Conservation (phyloP, 148 eudicot species). For the Camellia sinensis region DNA sequence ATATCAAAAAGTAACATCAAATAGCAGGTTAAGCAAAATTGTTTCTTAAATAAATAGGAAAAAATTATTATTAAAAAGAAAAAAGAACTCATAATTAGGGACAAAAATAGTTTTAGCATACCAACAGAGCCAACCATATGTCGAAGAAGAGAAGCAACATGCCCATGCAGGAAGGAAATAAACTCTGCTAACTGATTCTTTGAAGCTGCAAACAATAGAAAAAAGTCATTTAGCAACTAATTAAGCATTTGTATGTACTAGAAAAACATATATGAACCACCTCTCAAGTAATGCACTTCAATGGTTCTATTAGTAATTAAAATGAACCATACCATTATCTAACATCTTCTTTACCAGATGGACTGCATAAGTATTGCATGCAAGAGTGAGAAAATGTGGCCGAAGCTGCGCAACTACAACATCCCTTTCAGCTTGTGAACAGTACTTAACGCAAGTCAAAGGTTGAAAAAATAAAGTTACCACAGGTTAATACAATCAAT, state of each 20-base stretch:
- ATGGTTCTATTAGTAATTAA: background rate
- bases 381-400: slow-evolving; percentile 79
- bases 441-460: slow-evolving; percentile 86
- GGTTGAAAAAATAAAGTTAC: slow-evolving; percentile 17
- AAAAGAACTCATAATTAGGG: background rate
- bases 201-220: slow-evolving; percentile 57
- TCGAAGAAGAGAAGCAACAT: slow-evolving; percentile 85
- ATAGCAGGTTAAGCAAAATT: background rate
- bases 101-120: slow-evolving; percentile 30
- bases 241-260: too few relatives aligned
- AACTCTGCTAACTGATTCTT: slow-evolving; percentile 75
- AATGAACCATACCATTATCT: slow-evolving; percentile 63
- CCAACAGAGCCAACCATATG: slow-evolving; percentile 93
- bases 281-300: background rate
- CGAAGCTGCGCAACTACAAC: slow-evolving; percentile 67
- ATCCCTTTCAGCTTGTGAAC: slow-evolving; percentile 79
- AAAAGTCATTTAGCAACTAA: too few relatives aligned
- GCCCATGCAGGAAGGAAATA: slow-evolving; percentile 80
- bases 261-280: background rate
- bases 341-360: slow-evolving; percentile 87
- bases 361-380: slow-evolving; percentile 81
- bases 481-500: background rate
- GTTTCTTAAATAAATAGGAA: background rate
- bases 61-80: background rate
- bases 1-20: background rate